Evolutionary conservation across 495 filamentous ascomycete species (phyloP), one percentile per base, ranked within the genome.

Genomic region (Cercophora sp.): DNA sequence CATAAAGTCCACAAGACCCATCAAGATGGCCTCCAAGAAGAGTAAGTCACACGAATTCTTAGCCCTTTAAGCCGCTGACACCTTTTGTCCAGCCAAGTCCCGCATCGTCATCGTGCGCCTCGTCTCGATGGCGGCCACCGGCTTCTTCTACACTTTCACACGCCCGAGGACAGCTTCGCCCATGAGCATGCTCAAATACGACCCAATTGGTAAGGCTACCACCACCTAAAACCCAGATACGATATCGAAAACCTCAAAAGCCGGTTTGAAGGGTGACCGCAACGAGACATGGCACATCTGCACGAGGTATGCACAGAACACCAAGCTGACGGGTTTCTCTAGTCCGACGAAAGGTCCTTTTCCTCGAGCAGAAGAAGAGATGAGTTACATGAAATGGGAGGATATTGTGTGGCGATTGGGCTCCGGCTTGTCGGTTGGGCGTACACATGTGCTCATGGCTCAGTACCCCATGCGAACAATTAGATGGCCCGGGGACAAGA

Each of bases 161-260:
- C 87, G 94, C 25, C 91, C 91, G 13, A 85, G 94, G 44, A 75
- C 78, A 20, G 78, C 91, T 51, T 75, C 84, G 32, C 93, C 94
- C 31, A 79, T 97, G 70, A 92, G 87, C 73, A 95, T 97, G 91
- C 78, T 97, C 57, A 99, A 99, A 75, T 97, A 99, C 69, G 94
- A 99, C 72, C 94, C 94, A 52, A 88, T 99, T 61, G 88, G 95
- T 87, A 88, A 71, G 89, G 16, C 24, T 19, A 2, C n/a, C n/a
- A n/a, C n/a, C n/a, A n/a, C n/a, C n/a, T n/a, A n/a, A n/a, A n/a
- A n/a, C n/a, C n/a, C n/a, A n/a, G n/a, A n/a, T n/a, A n/a, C n/a
- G n/a, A n/a, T n/a, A n/a, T n/a, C n/a, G n/a, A n/a, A n/a, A n/a
- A n/a, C n/a, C n/a, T n/a, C n/a, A n/a, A n/a, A n/a, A n/a, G n/a